phyloP scores from a whole-genome alignment of 1,284 basidiomycete species.

The Rhodotorula sp. region DNA sequence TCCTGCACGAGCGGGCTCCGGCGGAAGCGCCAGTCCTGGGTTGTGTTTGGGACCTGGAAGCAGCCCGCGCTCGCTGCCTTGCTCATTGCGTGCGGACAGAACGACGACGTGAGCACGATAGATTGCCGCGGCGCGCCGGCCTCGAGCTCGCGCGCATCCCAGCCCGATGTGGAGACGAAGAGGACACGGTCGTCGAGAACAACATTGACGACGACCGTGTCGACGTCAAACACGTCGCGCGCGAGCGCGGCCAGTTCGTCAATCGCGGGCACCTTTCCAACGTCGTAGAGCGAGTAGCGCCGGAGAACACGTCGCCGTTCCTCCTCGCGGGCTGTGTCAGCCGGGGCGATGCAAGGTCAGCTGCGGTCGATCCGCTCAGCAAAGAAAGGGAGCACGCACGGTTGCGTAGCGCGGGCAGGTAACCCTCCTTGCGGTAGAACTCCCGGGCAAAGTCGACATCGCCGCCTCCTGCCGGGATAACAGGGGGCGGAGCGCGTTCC shows the following conservation, averaged over 20 bases:
- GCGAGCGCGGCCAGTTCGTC: slow-evolving; percentile 7
- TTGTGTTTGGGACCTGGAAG: slow-evolving; percentile 5
- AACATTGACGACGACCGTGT: slow-evolving; percentile 4
- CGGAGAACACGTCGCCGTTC: slow-evolving; percentile 3
- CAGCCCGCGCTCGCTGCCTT: neutral
- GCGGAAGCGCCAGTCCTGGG: slow-evolving; percentile 27
- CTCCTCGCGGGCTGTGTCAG: slow-evolving; percentile 1
- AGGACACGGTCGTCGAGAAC: slow-evolving; percentile 8
- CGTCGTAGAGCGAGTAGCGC: neutral
- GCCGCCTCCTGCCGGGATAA: neutral
- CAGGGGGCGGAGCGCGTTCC: neutral
- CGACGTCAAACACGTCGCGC: slow-evolving; percentile 8
- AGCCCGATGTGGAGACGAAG: no score
- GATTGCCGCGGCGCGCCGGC: neutral
- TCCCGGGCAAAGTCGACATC: neutral
- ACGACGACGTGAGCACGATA: neutral
- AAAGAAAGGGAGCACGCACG: neutral
- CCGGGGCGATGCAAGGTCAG: neutral
- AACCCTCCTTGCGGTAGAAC: neutral
- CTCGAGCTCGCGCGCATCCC: neutral
- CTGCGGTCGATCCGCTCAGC: neutral
- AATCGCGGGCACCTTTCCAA: neutral
- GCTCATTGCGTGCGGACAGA: slow-evolving; percentile 25
- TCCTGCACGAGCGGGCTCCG: neutral
- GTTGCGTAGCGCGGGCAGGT: neutral